Evolutionary conservation across 2,329 filamentous ascomycete species (phyloP), one percentile per base, ranked within the genome.

Genomic region (Cytospora piceae): DNA sequence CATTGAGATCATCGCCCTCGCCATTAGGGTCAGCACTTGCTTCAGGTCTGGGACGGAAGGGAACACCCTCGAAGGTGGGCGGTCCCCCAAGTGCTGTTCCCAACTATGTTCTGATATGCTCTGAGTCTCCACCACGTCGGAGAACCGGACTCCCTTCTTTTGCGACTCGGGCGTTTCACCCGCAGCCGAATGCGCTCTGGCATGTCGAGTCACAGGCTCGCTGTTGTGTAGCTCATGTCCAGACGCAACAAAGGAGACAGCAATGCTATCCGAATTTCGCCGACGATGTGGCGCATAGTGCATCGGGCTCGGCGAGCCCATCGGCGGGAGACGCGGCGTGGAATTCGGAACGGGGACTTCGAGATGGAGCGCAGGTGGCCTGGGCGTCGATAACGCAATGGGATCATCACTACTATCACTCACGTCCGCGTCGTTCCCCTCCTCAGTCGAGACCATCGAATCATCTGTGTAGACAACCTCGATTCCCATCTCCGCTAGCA

Each of bases 401-500:
- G 37, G 37, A 51, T 58, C 53, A 8, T 55, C 63, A 52, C n/a
- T 46, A 52, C n/a, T 32, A 9, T 51, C 61, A 51, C 53, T 63
- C 53, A 57, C 34, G 22, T 63, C 61, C 61, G 24, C 53, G 15
- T 63, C 53, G 34, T 52, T 42, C 6, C 53, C 54, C 4, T 63
- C 61, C 39, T 63, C 61, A 27, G 61, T 55, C 49, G 56, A 60
- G 15, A 24, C 46, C 51, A 68, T 27, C 56, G 56, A 58, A 46
- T 66, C 66, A n/a, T 70, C 70, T 31, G 82, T 81, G 64, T 89
- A 85, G 68, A 92, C 88, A 62, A 95, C 81, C 52, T 87, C 83
- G 69, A 94, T 93, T 27, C 89, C 88, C 83, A 93, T 87, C 58
- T 86, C 83, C 20, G 79, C 80, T 69, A 96, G 81, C 66, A 92